These are phyloP conservation scores for Alternaria solani DNA, from an alignment of 2,329 filamentous ascomycete genomes.

Conservation along the genomic window DNA sequence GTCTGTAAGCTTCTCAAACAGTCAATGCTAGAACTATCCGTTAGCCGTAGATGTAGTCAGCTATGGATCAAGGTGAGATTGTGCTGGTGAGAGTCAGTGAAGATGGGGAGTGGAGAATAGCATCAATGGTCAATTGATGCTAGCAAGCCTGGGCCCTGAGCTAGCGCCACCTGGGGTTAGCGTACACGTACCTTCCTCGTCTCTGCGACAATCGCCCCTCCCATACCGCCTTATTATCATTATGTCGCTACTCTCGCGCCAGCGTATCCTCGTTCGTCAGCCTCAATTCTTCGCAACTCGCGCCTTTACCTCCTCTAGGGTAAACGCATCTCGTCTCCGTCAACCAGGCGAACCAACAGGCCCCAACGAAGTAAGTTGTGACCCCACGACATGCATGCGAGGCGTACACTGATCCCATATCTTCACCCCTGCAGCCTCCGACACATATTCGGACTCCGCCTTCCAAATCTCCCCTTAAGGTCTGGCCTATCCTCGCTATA, in stretches of 20 bases:
- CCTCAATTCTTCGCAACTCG: slow-evolving; percentile 21
- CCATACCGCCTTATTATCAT: slow-evolving; percentile 37
- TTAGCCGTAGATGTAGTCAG: slow-evolving; percentile 1
- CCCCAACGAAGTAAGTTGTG: slow-evolving; percentile 44
- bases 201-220: slow-evolving; percentile 18
- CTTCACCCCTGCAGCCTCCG: slow-evolving; percentile 24
- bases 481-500: slow-evolving; percentile 58
- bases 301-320: slow-evolving; percentile 35
- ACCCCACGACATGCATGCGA: not conserved
- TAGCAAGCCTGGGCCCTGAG: slow-evolving; percentile 5
- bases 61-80: not conserved
- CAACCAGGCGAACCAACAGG: slow-evolving; percentile 47
- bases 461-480: slow-evolving; percentile 52
- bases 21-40: not conserved
- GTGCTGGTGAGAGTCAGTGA: not conserved
- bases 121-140: not conserved
- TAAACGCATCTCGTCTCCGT: slow-evolving; percentile 40
- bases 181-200: not conserved
- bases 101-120: slow-evolving; percentile 1
- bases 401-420: not conserved
- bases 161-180: slow-evolving; percentile 10
- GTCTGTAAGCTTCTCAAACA: not conserved
- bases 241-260: slow-evolving; percentile 38
- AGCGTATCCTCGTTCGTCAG: slow-evolving; percentile 20
- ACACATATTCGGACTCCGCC: slow-evolving; percentile 42